Evolutionary conservation across 495 filamentous ascomycete genomes (phyloP).

Genomic region (Pyrenula aspistea): DNA sequence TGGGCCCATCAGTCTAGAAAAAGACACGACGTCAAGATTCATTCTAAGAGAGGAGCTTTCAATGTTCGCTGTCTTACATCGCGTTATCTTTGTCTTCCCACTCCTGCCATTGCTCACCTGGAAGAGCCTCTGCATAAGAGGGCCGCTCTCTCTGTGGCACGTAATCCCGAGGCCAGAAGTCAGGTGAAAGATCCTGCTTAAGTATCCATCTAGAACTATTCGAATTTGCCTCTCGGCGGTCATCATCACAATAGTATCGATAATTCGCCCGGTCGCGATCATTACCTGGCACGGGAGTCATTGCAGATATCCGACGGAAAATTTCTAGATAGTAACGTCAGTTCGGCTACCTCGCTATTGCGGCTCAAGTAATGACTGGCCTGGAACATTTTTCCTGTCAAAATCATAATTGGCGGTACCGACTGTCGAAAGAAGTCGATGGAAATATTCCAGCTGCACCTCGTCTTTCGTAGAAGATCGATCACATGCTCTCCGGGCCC

Average conservation of each 20-base stretch:
- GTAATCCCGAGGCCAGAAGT: too few species aligned
- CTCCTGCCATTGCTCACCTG: neutral
- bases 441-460: neutral
- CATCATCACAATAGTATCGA: neutral
- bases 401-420: neutral
- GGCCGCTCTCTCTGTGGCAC: neutral
- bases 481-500: neutral
- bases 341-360: neutral
- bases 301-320: neutral
- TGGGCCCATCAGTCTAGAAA: neutral
- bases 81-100: neutral
- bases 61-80: neutral
- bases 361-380: neutral
- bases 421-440: neutral
- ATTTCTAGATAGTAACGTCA: neutral
- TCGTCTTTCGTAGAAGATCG: neutral
- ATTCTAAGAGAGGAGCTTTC: neutral
- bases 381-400: neutral
- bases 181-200: neutral
- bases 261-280: neutral
- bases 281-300: neutral
- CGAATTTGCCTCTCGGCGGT: neutral
- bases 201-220: neutral
- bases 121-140: neutral
- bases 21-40: neutral